These are phyloP conservation scores for Takakia lepidozioides DNA, from an alignment of 225 moss, liverwort and hornwort species.

Conservation along the genomic window DNA sequence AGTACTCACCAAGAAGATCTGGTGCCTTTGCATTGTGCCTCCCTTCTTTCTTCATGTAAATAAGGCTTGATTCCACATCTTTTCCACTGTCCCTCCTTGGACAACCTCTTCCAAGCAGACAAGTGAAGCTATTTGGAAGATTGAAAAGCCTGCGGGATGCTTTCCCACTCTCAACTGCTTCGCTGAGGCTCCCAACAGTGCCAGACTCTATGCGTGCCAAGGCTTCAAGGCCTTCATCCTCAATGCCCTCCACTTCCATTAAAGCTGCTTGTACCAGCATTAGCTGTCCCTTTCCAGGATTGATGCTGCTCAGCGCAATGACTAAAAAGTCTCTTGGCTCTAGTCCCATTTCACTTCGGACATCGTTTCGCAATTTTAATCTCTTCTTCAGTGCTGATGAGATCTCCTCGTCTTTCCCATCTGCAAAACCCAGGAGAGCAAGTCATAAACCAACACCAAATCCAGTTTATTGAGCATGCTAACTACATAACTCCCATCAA, in stretches of 20 bases:
- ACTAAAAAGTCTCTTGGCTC: slow-evolving; percentile 49
- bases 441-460: no score
- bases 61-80: not conserved
- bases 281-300: slow-evolving; percentile 64
- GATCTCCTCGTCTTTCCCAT: not conserved
- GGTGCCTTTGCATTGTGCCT: not conserved
- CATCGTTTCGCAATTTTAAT: slow-evolving; percentile 23
- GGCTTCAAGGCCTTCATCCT: slow-evolving; percentile 17
- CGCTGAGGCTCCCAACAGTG: slow-evolving; percentile 14
- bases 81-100: not conserved
- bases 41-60: not conserved
- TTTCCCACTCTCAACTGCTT: slow-evolving; percentile 15
- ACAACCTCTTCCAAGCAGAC: not conserved
- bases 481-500: no score
- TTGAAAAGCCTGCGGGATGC: not conserved
- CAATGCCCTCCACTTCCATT: slow-evolving; percentile 22
- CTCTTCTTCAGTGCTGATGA: slow-evolving; percentile 16
- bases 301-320: slow-evolving; percentile 67
- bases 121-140: not conserved
- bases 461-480: no score
- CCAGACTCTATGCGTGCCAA: slow-evolving; percentile 13
- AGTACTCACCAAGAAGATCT: not conserved
- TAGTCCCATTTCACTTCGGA: slow-evolving; percentile 55
- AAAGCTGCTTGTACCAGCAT: slow-evolving; percentile 54
- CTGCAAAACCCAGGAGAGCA: no score